A percentile compares a stretch with the other conserved stretches of the same genome.
phyloP scores from a whole-genome alignment of 495 filamentous ascomycete species.

The Neurospora tetraspora region DNA sequence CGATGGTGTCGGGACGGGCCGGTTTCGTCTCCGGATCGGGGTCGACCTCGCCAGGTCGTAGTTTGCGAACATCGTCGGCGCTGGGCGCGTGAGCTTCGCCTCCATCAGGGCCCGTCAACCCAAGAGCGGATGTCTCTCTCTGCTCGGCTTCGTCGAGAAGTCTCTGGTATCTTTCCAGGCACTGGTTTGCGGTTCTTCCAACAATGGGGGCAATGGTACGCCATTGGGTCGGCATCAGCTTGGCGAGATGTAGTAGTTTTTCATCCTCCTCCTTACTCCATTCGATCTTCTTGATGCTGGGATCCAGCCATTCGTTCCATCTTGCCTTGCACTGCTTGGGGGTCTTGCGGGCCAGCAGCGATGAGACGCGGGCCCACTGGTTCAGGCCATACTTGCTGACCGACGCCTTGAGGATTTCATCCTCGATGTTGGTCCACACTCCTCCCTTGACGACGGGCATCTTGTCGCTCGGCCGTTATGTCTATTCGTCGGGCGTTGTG shows the following conservation, averaged over 20 bases:
- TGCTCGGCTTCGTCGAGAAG: constrained; percentile 92
- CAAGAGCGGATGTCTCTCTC: constrained; percentile 70
- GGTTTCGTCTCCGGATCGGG: constrained; percentile 95
- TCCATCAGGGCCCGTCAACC: constrained; percentile 76
- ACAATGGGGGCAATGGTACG: constrained; percentile 96
- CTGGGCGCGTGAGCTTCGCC: constrained; percentile 80
- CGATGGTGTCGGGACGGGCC: constrained; percentile 93
- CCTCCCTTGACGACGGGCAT: constrained; percentile 99
- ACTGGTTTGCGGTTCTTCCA: constrained; percentile 91
- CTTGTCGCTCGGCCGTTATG: constrained; percentile 20
- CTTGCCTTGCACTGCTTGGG: constrained; percentile 98
- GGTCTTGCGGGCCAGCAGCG: constrained; percentile 91
- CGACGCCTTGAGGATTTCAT: constrained; percentile 94
- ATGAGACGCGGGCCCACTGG: constrained; percentile 98
- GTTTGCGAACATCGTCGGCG: constrained; percentile 83
- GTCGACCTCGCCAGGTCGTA: constrained; percentile 89
- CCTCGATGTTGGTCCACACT: constrained; percentile 73
- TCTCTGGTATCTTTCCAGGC: constrained; percentile 92
- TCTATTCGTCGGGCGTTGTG: not conserved
- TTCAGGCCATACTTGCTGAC: constrained; percentile 97
- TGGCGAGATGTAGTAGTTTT: constrained; percentile 89
- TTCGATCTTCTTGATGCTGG: constrained; percentile 93
- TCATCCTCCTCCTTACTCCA: constrained; percentile 99
- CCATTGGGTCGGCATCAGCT: constrained; percentile 99
- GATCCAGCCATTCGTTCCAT: constrained; percentile 98